Conservation (phyloP, 202 grass and related monocot species). For the Hordeum pubiflorum region DNA sequence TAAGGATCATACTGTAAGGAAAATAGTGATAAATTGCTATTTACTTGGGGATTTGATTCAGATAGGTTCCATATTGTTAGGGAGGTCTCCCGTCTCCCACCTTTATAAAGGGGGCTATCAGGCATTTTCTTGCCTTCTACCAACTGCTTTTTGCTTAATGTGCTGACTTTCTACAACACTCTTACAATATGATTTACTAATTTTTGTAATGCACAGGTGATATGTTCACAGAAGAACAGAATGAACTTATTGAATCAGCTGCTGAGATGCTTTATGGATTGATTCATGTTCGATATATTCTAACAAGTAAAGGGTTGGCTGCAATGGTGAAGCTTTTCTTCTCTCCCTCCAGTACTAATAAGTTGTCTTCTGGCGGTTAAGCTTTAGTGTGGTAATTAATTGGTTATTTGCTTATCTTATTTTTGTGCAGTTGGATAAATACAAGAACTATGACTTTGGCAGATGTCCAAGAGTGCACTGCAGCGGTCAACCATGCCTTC, state of each 20-base stretch:
- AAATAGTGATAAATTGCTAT: neutral
- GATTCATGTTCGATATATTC: slow-evolving; percentile 76
- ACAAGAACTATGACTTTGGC: slow-evolving; percentile 71
- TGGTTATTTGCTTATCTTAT: slow-evolving; percentile 9
- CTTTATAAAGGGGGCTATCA: neutral
- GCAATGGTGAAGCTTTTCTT: slow-evolving; percentile 44
- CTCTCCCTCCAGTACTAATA: neutral
- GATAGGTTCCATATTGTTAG: neutral
- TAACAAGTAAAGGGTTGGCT: slow-evolving; percentile 68
- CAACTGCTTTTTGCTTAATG: neutral
- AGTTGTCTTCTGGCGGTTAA: slow-evolving; percentile 6
- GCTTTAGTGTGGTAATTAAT: neutral
- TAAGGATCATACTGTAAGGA: neutral
- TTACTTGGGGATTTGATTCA: neutral
- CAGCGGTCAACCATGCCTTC: slow-evolving; percentile 61
- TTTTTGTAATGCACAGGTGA: slow-evolving; percentile 46
- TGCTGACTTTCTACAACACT: neutral
- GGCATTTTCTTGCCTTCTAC: neutral
- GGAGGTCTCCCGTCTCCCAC: neutral
- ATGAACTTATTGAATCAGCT: slow-evolving; percentile 82
- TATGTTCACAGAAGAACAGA: slow-evolving; percentile 79
- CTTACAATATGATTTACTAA: neutral
- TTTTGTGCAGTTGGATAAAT: slow-evolving; percentile 66
- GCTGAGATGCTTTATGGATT: slow-evolving; percentile 86
- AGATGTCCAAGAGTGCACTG: slow-evolving; percentile 71